Conservation (phyloP, 2,329 filamentous ascomycete species). For the Purpureocillium takamizusanense region DNA sequence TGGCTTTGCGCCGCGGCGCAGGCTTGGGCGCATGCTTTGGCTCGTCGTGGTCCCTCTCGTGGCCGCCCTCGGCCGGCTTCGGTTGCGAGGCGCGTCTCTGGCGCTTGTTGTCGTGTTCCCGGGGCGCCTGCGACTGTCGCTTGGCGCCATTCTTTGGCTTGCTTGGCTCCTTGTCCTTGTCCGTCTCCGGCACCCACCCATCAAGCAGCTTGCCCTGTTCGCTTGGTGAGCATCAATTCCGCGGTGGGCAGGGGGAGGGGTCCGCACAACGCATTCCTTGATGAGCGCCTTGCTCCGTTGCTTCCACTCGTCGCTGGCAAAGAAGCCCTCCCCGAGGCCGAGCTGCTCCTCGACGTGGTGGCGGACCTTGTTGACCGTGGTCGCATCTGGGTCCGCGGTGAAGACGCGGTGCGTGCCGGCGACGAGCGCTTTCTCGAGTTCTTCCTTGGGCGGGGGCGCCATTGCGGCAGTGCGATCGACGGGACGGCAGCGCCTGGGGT, state of each 20-base stretch:
- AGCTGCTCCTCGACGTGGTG: constrained; percentile 40
- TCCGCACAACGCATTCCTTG: constrained; percentile 42
- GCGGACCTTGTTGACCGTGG: constrained; percentile 50
- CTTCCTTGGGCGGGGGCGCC: constrained; percentile 28
- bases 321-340: constrained; percentile 40
- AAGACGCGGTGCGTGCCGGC: constrained; percentile 38
- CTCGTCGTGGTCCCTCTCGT: constrained; percentile 1
- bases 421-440: constrained; percentile 36
- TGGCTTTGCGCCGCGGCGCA: constrained; percentile 7
- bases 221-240: background rate
- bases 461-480: constrained; percentile 16
- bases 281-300: constrained; percentile 49
- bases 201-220: constrained; percentile 25
- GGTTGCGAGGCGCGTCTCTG: constrained; percentile 23
- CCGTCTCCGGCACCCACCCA: constrained; percentile 21
- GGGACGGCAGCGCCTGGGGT: too few species aligned
- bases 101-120: constrained; percentile 27
- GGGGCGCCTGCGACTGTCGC: constrained; percentile 21
- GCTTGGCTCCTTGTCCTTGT: constrained; percentile 14
- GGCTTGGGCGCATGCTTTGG: constrained; percentile 7
- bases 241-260: background rate
- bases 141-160: constrained; percentile 20
- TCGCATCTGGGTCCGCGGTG: constrained; percentile 30
- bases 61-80: constrained; percentile 20
- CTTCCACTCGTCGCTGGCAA: constrained; percentile 45